These are phyloP conservation scores for Jackrogersella minutella DNA, from an alignment of 495 filamentous ascomycete species.

Conservation along the genomic window DNA sequence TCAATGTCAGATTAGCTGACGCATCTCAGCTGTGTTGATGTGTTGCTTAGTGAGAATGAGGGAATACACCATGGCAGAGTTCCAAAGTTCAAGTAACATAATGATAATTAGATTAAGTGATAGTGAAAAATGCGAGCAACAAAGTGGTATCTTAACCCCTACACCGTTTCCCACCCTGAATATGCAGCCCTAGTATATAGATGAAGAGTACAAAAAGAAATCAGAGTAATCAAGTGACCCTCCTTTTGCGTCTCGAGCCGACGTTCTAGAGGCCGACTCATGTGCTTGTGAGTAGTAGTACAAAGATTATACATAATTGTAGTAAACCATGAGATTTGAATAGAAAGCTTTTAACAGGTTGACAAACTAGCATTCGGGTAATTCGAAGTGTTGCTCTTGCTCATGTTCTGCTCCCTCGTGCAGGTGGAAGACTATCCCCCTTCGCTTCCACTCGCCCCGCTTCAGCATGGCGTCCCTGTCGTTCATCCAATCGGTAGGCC, in stretches of 20 bases:
- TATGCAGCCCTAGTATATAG: conserved; percentile 28
- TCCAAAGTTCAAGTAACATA: too few species aligned
- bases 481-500: conserved; percentile 41
- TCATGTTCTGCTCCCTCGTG: conserved; percentile 30
- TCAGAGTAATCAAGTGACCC: conserved; percentile 1
- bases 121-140: conserved; percentile 18
- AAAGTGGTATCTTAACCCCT: conserved; percentile 40
- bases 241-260: conserved; percentile 5
- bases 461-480: conserved; percentile 52
- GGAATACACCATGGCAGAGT: too few species aligned
- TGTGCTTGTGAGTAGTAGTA: background rate
- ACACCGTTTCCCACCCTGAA: conserved; percentile 34
- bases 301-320: background rate
- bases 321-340: conserved; percentile 9
- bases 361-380: conserved; percentile 26
- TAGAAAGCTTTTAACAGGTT: background rate
- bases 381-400: conserved; percentile 43
- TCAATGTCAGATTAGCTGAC: background rate
- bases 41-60: too few species aligned
- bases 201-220: conserved; percentile 31
- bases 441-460: conserved; percentile 58
- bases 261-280: background rate
- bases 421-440: conserved; percentile 56
- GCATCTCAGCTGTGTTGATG: background rate
- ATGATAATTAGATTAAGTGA: conserved; percentile 11